Conservation (phyloP, 2,329 filamentous ascomycete species). For the Rhynchosporium agropyri region DNA sequence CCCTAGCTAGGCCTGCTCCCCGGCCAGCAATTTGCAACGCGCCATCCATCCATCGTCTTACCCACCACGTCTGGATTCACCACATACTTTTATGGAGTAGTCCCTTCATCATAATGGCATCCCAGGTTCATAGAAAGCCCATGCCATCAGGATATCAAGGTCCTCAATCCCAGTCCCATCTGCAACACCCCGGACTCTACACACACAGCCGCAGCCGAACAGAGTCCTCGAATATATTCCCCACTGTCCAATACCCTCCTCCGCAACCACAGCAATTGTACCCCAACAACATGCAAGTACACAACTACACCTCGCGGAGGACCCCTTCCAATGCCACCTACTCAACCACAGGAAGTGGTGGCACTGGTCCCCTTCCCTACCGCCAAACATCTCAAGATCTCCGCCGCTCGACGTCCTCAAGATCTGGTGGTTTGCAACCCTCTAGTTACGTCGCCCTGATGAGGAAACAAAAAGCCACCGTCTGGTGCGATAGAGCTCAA, state of each 20-base stretch:
- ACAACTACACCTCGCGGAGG: constrained; percentile 49
- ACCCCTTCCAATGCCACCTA: constrained; percentile 71
- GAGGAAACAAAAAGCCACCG: constrained; percentile 94
- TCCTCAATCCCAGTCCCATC: constrained; percentile 18
- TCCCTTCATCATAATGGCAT: constrained; percentile 36
- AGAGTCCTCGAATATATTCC: constrained; percentile 43
- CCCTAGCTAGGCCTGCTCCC: neutral
- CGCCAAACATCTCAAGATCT: constrained; percentile 62
- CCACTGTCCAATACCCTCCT: constrained; percentile 33
- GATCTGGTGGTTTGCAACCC: constrained; percentile 62
- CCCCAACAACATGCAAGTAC: constrained; percentile 39
- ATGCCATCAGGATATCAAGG: constrained; percentile 37
- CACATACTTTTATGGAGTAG: neutral
- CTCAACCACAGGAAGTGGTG: constrained; percentile 65
- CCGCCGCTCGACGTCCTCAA: constrained; percentile 78
- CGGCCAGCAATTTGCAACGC: constrained; percentile 12
- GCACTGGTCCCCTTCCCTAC: constrained; percentile 51
- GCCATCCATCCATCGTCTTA: neutral
- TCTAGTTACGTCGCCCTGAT: constrained; percentile 94
- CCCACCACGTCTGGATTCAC: neutral
- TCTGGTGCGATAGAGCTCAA: constrained; percentile 96
- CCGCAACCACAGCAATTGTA: constrained; percentile 36
- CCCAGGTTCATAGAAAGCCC: constrained; percentile 38
- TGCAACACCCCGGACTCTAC: constrained; percentile 25
- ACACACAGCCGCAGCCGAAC: constrained; percentile 44